Percentiles rank a stretch among this genome's conserved stretches.
phyloP scores from a whole-genome alignment of 176 grass and related monocot species.

The Carex cristatella region DNA sequence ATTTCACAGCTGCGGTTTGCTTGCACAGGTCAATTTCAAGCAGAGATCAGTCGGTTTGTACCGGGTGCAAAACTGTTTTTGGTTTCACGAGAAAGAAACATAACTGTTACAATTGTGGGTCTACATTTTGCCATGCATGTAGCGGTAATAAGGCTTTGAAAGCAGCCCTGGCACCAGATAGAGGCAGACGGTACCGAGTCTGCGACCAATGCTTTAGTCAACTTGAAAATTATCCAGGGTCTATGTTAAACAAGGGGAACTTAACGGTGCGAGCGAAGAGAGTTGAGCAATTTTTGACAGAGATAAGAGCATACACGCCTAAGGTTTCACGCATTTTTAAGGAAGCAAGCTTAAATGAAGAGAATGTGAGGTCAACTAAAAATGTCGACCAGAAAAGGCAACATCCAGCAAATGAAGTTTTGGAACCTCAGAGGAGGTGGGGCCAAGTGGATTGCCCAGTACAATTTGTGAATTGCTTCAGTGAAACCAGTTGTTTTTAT shows the following conservation, averaged over 20 bases:
- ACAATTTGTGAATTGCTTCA: constrained; percentile 31
- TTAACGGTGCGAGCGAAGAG: constrained; percentile 29
- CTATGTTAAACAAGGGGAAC: constrained; percentile 25
- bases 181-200: constrained; percentile 57
- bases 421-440: constrained; percentile 50
- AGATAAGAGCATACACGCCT: constrained; percentile 51
- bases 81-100: constrained; percentile 85
- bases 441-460: constrained; percentile 70
- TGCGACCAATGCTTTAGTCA: constrained; percentile 71
- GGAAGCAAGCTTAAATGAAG: constrained; percentile 42
- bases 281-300: constrained; percentile 38
- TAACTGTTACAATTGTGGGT: constrained; percentile 91
- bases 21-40: constrained; percentile 73
- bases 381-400: constrained; percentile 27
- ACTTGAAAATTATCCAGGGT: constrained; percentile 38
- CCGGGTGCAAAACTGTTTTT: constrained; percentile 62
- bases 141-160: constrained; percentile 59
- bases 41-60: constrained; percentile 74
- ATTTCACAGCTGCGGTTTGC: constrained; percentile 67
- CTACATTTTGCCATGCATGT: constrained; percentile 73
- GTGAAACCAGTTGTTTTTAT: background rate
- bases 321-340: constrained; percentile 56
- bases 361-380: constrained; percentile 34
- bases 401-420: background rate
- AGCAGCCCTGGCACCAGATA: constrained; percentile 64